Percentiles rank a stretch among this genome's conserved stretches.
phyloP scores from a whole-genome alignment of 176 grass and related monocot species.

The Ananas comosus region DNA sequence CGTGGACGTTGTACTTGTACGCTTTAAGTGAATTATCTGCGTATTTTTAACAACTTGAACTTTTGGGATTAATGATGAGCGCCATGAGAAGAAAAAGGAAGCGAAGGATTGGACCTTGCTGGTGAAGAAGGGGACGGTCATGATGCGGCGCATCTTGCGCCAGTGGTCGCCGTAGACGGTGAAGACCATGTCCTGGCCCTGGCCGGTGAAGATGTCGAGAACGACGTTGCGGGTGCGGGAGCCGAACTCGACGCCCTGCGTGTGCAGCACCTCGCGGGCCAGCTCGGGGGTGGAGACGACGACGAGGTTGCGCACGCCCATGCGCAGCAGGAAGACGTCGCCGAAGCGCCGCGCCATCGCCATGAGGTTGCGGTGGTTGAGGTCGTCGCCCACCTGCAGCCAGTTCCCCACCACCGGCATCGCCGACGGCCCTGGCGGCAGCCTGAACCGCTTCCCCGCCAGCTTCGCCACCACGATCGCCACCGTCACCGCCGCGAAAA shows the following conservation, averaged over 20 bases:
- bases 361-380: slow-evolving; percentile 85
- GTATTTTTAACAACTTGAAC: no score
- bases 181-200: slow-evolving; percentile 96
- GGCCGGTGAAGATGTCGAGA: slow-evolving; percentile 91
- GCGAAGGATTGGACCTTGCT: slow-evolving; percentile 40
- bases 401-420: slow-evolving; percentile 83
- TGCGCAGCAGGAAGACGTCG: slow-evolving; percentile 76
- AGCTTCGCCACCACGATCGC: slow-evolving; percentile 67
- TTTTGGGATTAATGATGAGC: no score
- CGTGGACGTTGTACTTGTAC: no score
- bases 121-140: slow-evolving; percentile 95
- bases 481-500: slow-evolving; percentile 64
- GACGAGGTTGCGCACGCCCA: slow-evolving; percentile 90
- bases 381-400: slow-evolving; percentile 92
- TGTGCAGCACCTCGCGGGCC: slow-evolving; percentile 86
- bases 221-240: slow-evolving; percentile 96
- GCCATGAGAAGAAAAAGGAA: no score
- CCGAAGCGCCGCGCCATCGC: slow-evolving; percentile 57
- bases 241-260: slow-evolving; percentile 94
- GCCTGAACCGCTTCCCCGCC: slow-evolving; percentile 54
- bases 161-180: slow-evolving; percentile 92
- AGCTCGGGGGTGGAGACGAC: slow-evolving; percentile 70
- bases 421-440: slow-evolving; percentile 42
- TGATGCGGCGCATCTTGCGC: slow-evolving; percentile 98
- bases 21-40: no score